Percentiles rank a stretch among this genome's conserved stretches.
Evolutionary conservation across 768 basidiomycete species (phyloP).

Genomic region (Xerocomus potaroensis): DNA sequence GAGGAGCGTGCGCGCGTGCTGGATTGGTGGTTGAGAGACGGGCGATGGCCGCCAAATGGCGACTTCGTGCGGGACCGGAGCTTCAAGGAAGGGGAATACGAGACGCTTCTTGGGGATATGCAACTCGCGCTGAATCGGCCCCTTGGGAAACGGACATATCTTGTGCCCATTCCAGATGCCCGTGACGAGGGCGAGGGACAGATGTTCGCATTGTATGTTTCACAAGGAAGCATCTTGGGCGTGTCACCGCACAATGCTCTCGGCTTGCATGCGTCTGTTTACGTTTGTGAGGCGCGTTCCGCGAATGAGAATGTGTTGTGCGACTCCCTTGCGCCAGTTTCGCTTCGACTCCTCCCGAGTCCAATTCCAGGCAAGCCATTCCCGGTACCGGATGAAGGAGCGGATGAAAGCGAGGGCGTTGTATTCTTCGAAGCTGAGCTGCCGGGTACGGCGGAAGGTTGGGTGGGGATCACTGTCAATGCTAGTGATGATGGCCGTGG

Average conservation of each 20-base stretch:
- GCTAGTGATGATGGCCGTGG: slow-evolving; percentile 47
- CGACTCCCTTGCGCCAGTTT: slow-evolving; percentile 38
- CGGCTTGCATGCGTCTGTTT: slow-evolving; percentile 45
- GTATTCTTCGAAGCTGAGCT: slow-evolving; percentile 58
- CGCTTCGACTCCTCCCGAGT: slow-evolving; percentile 60
- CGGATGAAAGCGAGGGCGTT: slow-evolving; percentile 72
- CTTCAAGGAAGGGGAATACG: slow-evolving; percentile 24
- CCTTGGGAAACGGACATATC: slow-evolving; percentile 39
- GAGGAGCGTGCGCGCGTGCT: slow-evolving; percentile 35
- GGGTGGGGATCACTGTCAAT: slow-evolving; percentile 54
- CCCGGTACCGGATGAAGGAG: slow-evolving; percentile 63
- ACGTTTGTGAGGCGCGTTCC: slow-evolving; percentile 36
- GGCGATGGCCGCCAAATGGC: slow-evolving; percentile 38
- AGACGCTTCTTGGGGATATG: slow-evolving; percentile 34
- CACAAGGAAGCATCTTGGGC: slow-evolving; percentile 49
- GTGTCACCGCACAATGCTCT: slow-evolving; percentile 47
- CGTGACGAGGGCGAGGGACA: slow-evolving; percentile 4
- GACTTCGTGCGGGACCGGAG: slow-evolving; percentile 6
- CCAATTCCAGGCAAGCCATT: slow-evolving; percentile 51
- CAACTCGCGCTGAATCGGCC: slow-evolving; percentile 45
- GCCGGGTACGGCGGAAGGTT: slow-evolving; percentile 24
- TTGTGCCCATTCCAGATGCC: slow-evolving; percentile 39
- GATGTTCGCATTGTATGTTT: slow-evolving; percentile 55
- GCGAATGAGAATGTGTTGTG: slow-evolving; percentile 32
- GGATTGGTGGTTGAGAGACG: slow-evolving; percentile 68